These are phyloP conservation scores for Hanseniaspora vineae DNA, from an alignment of 805 yeast genomes.

Conservation along the genomic window DNA sequence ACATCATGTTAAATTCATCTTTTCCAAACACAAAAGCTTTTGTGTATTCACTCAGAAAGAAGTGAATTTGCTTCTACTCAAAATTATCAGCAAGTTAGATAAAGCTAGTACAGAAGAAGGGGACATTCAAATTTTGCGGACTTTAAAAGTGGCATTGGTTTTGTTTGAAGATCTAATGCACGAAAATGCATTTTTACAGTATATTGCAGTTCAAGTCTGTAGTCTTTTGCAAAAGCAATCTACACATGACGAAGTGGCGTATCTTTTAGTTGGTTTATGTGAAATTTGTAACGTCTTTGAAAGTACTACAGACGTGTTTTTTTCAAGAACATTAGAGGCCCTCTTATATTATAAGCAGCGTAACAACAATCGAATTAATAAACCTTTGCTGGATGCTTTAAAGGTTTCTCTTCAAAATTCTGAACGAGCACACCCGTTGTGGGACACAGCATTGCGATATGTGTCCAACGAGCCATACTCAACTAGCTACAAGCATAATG, in stretches of 20 bases:
- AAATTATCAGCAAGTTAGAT: slow-evolving; percentile 13
- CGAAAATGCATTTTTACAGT: slow-evolving; percentile 2
- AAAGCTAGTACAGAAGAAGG: slow-evolving; percentile 3
- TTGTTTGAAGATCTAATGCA: slow-evolving; percentile 6
- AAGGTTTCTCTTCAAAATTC: neutral
- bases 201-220: slow-evolving; percentile 7
- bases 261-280: slow-evolving; percentile 7
- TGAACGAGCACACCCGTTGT: too few species aligned
- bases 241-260: slow-evolving; percentile 10
- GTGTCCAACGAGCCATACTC: neutral
- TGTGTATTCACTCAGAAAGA: slow-evolving; percentile 1
- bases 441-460: too few species aligned
- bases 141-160: slow-evolving; percentile 10
- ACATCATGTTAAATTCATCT: slow-evolving; percentile 7
- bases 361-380: neutral
- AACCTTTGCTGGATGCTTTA: slow-evolving; percentile 2
- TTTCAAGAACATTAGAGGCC: slow-evolving; percentile 9
- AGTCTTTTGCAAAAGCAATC: slow-evolving; percentile 4
- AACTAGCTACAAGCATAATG: neutral
- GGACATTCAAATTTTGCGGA: slow-evolving; percentile 10
- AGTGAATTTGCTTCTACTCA: slow-evolving; percentile 10
- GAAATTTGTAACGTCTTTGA: slow-evolving; percentile 1
- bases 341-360: slow-evolving; percentile 3
- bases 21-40: slow-evolving; percentile 1
- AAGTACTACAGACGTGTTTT: slow-evolving; percentile 6